Evolutionary conservation across 129 eudicot genomes (phyloP), one percentile per base, ranked within the genome.

Genomic region (Dittrichia graveolens): DNA sequence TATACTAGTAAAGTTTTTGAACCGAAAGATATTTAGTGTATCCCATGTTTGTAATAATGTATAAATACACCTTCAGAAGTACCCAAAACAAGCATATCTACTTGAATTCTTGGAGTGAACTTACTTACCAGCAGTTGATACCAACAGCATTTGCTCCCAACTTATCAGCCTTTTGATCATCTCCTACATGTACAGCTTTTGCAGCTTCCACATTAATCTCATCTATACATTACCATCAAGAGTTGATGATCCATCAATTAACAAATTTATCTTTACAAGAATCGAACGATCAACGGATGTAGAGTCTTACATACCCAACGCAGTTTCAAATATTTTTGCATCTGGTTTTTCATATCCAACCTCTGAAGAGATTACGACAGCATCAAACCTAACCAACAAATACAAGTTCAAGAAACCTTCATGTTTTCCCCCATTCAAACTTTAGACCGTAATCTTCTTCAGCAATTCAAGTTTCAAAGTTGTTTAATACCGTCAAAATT

Each of bases 261-360:
- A 50, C 45, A 37, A 60, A 37, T 35, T 15, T 35, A 57, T 53
- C 12, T 11, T 61, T 45, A 11, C 54, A 60, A 75, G 49, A 75
- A 34, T 6, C n/a, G 35, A 35, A 16, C 42, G 41, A 42, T 65
- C 35, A 54, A 54, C 9, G 31, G 39, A 15, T 14, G 52, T 43
- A 11, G 24, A n/a, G 44, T 69, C 45, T 47, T 52, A 45, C 75
- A 53, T 87, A 94, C 97, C 97, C 75, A 94, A 83, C 65, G 96
- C 97, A 24, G 86, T 78, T 81, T 76, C 62, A 68, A 94, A 94
- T 80, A 94, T 94, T 76, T 78, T 78, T 71, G 85, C 86, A 72
- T 90, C 96, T 48, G 99, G 99, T 72, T 94, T 94, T 74, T 94
- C 99, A 77, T 70, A 86, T 76, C 97, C 99, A 47, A 90, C 96